These are phyloP conservation scores for Gymnopilus junonius DNA, from an alignment of 768 basidiomycete species.

Conservation along the genomic window DNA sequence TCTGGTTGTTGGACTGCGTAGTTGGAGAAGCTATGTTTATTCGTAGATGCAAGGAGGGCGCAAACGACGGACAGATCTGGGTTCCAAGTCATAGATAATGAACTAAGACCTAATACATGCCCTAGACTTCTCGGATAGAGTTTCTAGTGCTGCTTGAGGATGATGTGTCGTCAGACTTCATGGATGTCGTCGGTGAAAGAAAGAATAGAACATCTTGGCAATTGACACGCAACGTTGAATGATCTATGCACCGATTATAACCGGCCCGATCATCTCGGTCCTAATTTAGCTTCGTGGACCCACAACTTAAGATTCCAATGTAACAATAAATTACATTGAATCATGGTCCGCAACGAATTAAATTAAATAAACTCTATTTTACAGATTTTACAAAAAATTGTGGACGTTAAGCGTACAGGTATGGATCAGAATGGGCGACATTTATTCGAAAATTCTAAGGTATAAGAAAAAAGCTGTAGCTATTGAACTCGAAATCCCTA, in stretches of 20 bases:
- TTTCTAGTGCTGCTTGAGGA: slow-evolving; percentile 24
- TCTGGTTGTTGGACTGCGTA: slow-evolving; percentile 35
- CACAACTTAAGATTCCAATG: background rate
- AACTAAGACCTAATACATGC: slow-evolving; percentile 45
- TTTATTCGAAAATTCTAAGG: background rate
- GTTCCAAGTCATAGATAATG: slow-evolving; percentile 31
- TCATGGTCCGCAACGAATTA: background rate
- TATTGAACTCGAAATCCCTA: background rate
- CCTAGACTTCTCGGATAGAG: slow-evolving; percentile 31
- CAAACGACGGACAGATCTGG: slow-evolving; percentile 59
- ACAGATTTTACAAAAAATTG: background rate
- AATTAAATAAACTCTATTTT: no score
- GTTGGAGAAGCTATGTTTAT: slow-evolving; percentile 15
- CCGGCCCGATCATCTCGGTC: background rate
- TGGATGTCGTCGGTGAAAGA: slow-evolving; percentile 1
- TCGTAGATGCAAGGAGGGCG: slow-evolving; percentile 13
- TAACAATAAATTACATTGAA: background rate
- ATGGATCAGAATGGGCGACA: no score
- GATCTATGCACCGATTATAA: no score
- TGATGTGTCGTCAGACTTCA: slow-evolving; percentile 2
- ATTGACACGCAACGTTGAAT: slow-evolving; percentile 5
- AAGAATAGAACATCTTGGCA: background rate
- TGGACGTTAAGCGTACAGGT: background rate
- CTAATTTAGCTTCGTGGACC: slow-evolving; percentile 5
- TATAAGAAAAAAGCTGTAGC: background rate